Base-by-base conservation (phyloP, 768 basidiomycete genomes). In the Phlegmacium glaucopus region DNA sequence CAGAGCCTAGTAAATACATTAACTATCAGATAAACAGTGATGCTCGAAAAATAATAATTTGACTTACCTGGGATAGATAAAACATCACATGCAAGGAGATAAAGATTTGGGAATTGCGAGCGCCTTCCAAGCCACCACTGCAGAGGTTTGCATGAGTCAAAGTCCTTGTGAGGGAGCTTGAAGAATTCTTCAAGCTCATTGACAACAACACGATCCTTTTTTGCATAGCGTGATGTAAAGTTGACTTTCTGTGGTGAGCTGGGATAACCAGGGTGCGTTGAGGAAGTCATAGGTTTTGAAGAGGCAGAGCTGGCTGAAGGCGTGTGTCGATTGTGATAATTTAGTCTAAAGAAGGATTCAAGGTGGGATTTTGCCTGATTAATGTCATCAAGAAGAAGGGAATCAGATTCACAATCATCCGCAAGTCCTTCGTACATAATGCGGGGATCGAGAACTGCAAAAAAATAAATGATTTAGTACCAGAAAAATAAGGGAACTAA, bases 61-160 rank as follows among this genome's bases (percentile, higher is more conserved):
- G n/a, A n/a, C 55, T 25, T 51, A 65, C 65, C 65, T 18, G 66
- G 66, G 26, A 66, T 68, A 3, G 57, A 50, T 11, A 66, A 47
- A 30, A 68, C 43, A 42, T 68, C 61, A 28, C 55, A 45, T 1
- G 54, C 63, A 36, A 68, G 53, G 9, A 51, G 46, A 46, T 62
- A 65, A 1, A 68, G 56, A 9, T 47, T n/a, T n/a, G n/a, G n/a
- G n/a, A n/a, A n/a, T n/a, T n/a, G n/a, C n/a, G n/a, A n/a, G n/a
- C n/a, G n/a, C n/a, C n/a, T n/a, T n/a, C n/a, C n/a, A n/a, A n/a
- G n/a, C n/a, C n/a, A n/a, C n/a, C n/a, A n/a, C n/a, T n/a, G n/a
- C n/a, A n/a, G n/a, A n/a, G n/a, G n/a, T n/a, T n/a, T n/a, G n/a
- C n/a, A n/a, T n/a, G n/a, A n/a, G n/a, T n/a, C n/a, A n/a, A n/a